phyloP scores from a whole-genome alignment of 129 eudicot genomes.

The Mikania micrantha region DNA sequence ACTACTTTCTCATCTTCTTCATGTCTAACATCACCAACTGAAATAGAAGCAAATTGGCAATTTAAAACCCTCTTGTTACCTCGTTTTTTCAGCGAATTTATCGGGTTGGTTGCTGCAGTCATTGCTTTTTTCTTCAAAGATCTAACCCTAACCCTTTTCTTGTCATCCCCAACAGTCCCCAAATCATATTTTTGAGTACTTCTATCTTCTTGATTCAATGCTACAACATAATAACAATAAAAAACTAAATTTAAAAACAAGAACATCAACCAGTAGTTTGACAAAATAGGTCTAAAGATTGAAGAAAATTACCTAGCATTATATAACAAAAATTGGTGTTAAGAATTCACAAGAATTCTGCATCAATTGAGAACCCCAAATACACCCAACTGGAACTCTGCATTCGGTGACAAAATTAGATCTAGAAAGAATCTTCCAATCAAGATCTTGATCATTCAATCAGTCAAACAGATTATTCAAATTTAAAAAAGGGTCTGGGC shows the following conservation, averaged over 20 bases:
- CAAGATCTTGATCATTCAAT: conserved; percentile 21
- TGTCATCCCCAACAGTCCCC: conserved; percentile 59
- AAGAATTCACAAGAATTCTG: conserved; percentile 11
- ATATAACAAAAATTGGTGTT: not conserved
- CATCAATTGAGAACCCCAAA: conserved; percentile 23
- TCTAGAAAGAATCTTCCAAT: conserved; percentile 1
- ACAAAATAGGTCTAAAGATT: not conserved
- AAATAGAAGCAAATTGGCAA: conserved; percentile 65
- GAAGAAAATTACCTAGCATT: conserved; percentile 43
- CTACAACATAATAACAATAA: not conserved
- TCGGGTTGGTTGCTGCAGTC: conserved; percentile 38
- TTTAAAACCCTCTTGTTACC: conserved; percentile 36
- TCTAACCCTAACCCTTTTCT: conserved; percentile 50
- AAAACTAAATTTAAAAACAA: not conserved
- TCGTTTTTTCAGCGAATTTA: conserved; percentile 38
- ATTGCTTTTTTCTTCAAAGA: conserved; percentile 64
- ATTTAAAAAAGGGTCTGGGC: not conserved
- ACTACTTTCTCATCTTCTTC: conserved; percentile 70
- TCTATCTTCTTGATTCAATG: not conserved
- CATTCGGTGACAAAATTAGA: conserved; percentile 15
- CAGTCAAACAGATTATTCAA: not conserved
- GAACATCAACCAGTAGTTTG: not conserved
- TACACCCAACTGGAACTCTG: conserved; percentile 17
- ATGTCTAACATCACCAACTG: conserved; percentile 61
- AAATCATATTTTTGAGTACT: conserved; percentile 41